Conservation (phyloP, 2,329 filamentous ascomycete genomes). For the Beauveria bassiana region DNA sequence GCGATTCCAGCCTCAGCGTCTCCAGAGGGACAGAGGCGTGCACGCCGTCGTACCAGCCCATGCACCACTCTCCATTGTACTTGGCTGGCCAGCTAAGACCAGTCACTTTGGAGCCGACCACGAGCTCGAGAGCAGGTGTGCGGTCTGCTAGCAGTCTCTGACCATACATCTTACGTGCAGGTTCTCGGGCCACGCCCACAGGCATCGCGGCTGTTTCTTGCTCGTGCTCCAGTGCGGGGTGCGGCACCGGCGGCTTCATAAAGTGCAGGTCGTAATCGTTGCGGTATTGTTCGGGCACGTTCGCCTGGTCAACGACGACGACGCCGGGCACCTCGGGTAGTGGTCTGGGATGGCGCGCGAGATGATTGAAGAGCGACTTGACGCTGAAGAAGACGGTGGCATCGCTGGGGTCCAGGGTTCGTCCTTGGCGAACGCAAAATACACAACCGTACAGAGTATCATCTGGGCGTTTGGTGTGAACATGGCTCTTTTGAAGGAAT, state of each 20-base stretch:
- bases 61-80: slow-evolving; percentile 49
- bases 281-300: slow-evolving; percentile 30
- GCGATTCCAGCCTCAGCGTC: slow-evolving; percentile 39
- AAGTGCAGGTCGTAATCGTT: slow-evolving; percentile 50
- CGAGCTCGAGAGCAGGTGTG: slow-evolving; percentile 37
- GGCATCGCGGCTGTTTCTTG: slow-evolving; percentile 35
- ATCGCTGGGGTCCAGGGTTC: slow-evolving; percentile 45
- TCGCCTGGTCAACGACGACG: slow-evolving; percentile 37
- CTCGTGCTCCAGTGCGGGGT: slow-evolving; percentile 34
- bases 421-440: slow-evolving; percentile 43
- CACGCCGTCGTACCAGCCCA: slow-evolving; percentile 48
- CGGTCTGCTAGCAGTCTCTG: slow-evolving; percentile 38
- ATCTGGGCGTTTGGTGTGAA: slow-evolving; percentile 40
- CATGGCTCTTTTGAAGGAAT: slow-evolving; percentile 48
- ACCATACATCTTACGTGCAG: slow-evolving; percentile 39
- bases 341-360: slow-evolving; percentile 46
- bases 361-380: slow-evolving; percentile 43
- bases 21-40: slow-evolving; percentile 43
- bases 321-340: slow-evolving; percentile 42
- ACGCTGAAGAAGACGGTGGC: slow-evolving; percentile 50
- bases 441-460: slow-evolving; percentile 47
- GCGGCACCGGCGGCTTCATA: slow-evolving; percentile 29
- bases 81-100: slow-evolving; percentile 43
- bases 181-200: slow-evolving; percentile 37
- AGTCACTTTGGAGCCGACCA: slow-evolving; percentile 40